Evolutionary conservation across 2,329 filamentous ascomycete genomes (phyloP), one percentile per base, ranked within the genome.

Genomic region (Aspergillus thermomutatus): DNA sequence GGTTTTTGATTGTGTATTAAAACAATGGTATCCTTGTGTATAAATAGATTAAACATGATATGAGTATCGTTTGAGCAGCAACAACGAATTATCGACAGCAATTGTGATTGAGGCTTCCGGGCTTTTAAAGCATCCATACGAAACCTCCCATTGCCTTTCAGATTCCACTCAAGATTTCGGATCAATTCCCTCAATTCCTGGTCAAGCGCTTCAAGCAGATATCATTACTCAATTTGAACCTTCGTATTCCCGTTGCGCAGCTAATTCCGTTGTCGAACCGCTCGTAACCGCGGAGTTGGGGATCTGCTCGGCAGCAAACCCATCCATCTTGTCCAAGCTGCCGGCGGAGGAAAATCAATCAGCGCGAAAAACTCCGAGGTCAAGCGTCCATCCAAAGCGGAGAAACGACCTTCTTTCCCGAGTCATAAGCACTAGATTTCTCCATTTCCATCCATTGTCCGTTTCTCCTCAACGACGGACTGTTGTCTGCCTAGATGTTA

Each of bases 401-500:
- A 64, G 64, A 65, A 46, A 46, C 43, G 21, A 58, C 61, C 3
- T 53, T 53, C 43, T 46, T 46, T 46, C 21, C 28, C 43, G 21
- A 46, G 21, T 46, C 23, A 11, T 23, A 46, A 46, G 43, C 43
- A 46, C 21, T 46, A 5, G 19, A 21, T 46, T 56, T 60, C 53
- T 51, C 52, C 52, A 45, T 57, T 34, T 53, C 50, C 53, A 23
- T 55, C 55, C 55, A 37, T 25, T 8, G 28, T 40, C 37, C 46
- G 49, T 53, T 50, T 49, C 54, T 55, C 34, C 59, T 53, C 53
- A 52, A 55, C 50, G 46, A 54, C 55, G 55, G 57, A 56, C 58
- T 55, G 60, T 63, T 55, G 62, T 64, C 63, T 62, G 59, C 69
- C 70, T 71, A 67, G 63, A 79, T 79, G 77, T 77, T 79, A 66